phyloP scores from a whole-genome alignment of 2,329 filamentous ascomycete species.

The Ophiocordyceps camponoti-saundersi region DNA sequence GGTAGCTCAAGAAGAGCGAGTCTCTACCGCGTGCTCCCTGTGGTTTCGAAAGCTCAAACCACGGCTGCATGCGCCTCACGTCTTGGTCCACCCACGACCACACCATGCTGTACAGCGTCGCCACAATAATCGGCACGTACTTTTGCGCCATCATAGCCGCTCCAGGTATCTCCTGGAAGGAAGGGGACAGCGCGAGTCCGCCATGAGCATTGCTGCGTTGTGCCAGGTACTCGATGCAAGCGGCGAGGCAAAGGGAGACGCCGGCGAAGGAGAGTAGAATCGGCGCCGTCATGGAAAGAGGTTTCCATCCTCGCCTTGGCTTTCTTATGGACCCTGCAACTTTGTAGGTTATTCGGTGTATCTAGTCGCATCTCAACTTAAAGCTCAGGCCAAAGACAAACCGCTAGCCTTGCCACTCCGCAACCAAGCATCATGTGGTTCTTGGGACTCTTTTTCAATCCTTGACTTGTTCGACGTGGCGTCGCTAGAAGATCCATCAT shows the following conservation, averaged over 20 bases:
- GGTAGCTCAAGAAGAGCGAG: constrained; percentile 36
- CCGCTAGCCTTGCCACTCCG: too few species aligned
- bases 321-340: neutral
- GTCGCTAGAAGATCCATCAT: too few species aligned
- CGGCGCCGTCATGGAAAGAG: constrained; percentile 4
- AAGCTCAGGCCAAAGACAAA: too few species aligned
- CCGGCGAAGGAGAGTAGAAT: constrained; percentile 20
- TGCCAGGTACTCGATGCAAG: constrained; percentile 24
- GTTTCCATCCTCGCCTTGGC: neutral
- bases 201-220: constrained; percentile 19
- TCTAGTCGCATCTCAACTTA: too few species aligned
- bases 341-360: too few species aligned
- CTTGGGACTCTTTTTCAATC: too few species aligned
- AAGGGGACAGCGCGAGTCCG: constrained; percentile 17
- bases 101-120: constrained; percentile 35
- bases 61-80: constrained; percentile 40
- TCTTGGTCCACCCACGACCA: constrained; percentile 47
- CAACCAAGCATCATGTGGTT: too few species aligned
- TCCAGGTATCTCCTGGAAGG: constrained; percentile 15
- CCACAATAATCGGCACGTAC: constrained; percentile 34
- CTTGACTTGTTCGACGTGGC: too few species aligned
- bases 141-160: constrained; percentile 22
- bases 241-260: constrained; percentile 18
- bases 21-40: constrained; percentile 23
- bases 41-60: constrained; percentile 33